Evolutionary conservation across 1,284 basidiomycete genomes (phyloP).

Genomic region (Cutaneotrichosporon cyanovorans): DNA sequence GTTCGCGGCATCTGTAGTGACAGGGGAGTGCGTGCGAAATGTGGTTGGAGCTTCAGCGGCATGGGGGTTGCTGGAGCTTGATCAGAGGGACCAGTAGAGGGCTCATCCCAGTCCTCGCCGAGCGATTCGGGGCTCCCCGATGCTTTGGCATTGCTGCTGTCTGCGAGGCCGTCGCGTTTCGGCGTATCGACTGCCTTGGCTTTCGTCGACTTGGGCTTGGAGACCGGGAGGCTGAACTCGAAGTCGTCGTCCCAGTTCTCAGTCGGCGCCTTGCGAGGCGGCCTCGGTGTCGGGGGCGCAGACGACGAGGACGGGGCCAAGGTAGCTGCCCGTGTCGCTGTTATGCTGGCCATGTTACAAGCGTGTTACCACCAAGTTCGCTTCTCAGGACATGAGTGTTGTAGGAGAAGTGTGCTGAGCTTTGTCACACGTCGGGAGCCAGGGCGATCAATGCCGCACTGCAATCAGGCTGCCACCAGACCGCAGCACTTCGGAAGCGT

Average conservation of each 20-base stretch:
- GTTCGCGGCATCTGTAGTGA: constrained; percentile 9
- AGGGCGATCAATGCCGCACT: too few relatives aligned
- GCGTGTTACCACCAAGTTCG: too few relatives aligned
- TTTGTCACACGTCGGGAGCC: too few relatives aligned
- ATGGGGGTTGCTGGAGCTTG: too few relatives aligned
- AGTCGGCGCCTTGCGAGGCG: constrained; percentile 9
- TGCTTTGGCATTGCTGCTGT: not conserved
- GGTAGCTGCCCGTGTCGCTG: constrained; percentile 5
- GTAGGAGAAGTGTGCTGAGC: too few relatives aligned
- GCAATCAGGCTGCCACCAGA: too few relatives aligned
- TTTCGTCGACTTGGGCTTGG: constrained; percentile 2
- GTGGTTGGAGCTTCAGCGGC: too few relatives aligned
- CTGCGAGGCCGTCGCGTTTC: constrained; percentile 2
- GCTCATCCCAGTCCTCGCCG: constrained; percentile 19
- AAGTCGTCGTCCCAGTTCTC: constrained; percentile 47
- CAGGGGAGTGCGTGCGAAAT: too few relatives aligned
- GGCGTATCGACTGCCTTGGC: not conserved
- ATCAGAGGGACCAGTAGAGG: constrained; percentile 3
- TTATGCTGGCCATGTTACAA: too few relatives aligned
- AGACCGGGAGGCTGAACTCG: constrained; percentile 26
- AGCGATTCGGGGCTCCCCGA: constrained; percentile 12
- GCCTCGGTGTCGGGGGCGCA: not conserved
- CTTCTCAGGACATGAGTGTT: too few relatives aligned
- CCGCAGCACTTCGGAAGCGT: too few relatives aligned
- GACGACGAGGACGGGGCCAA: not conserved